phyloP scores from a whole-genome alignment of 192 early-diverging fungal species.

The Linnemannia elongata region DNA sequence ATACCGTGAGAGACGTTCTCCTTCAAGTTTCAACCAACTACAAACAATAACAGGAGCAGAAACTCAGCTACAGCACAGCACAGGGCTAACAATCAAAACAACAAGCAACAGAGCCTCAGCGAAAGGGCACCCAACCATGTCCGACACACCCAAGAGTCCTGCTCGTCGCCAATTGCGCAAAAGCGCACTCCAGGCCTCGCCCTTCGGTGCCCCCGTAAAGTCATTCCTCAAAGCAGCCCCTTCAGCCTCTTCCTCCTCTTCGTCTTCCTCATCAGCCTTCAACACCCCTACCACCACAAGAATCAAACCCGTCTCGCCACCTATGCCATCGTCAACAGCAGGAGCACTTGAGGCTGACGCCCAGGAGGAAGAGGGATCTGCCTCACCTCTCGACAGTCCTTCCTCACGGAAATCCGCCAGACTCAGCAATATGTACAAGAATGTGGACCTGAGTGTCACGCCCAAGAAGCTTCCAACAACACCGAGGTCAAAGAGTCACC shows the following conservation, averaged over 20 bases:
- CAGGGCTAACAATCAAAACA: too few relatives aligned
- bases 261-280: neutral
- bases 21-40: neutral
- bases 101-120: neutral
- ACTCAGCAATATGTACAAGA: constrained; percentile 17
- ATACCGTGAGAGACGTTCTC: neutral
- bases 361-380: neutral
- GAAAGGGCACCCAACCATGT: neutral
- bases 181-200: constrained; percentile 44
- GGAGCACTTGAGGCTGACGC: neutral
- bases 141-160: constrained; percentile 31
- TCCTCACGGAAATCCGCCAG: constrained; percentile 30
- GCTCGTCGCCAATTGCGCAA: constrained; percentile 39
- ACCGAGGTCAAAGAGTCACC: constrained; percentile 17
- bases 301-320: neutral
- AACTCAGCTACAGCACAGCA: neutral
- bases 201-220: constrained; percentile 41
- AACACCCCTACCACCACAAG: constrained; percentile 5
- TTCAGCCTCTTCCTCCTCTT: neutral
- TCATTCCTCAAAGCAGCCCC: constrained; percentile 14
- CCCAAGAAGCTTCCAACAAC: constrained; percentile 24
- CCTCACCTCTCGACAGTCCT: constrained; percentile 16
- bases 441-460: neutral
- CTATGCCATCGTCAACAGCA: neutral
- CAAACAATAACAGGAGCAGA: neutral